Evolutionary conservation across 306 rosid species (phyloP).

Genomic region (Pueraria montana): DNA sequence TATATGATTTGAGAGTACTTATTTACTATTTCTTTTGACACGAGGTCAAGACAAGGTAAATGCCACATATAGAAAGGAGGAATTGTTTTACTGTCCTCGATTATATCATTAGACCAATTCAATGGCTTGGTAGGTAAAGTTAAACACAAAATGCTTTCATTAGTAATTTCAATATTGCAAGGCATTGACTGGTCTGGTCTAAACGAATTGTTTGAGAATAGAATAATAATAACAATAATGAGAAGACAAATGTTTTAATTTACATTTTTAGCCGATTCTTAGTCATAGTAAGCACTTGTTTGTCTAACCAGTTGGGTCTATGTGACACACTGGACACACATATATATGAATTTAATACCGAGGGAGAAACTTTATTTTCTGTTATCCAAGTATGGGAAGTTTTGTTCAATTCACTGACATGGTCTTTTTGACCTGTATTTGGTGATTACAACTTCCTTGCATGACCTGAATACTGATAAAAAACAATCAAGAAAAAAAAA

Average conservation of each 20-base stretch:
- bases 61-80: not conserved
- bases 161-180: slow-evolving; percentile 16
- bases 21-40: not conserved
- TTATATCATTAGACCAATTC: slow-evolving; percentile 26
- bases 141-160: not conserved
- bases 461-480: not conserved
- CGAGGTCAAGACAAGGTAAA: not conserved
- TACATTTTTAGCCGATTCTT: slow-evolving; percentile 28
- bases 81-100: not conserved
- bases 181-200: slow-evolving; percentile 46
- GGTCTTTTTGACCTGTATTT: slow-evolving; percentile 40
- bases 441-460: slow-evolving; percentile 35
- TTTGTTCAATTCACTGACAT: slow-evolving; percentile 3
- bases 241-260: not conserved
- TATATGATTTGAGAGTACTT: not conserved
- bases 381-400: not conserved
- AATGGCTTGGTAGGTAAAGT: slow-evolving; percentile 15
- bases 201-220: slow-evolving; percentile 5
- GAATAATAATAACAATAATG: slow-evolving; percentile 17
- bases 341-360: not conserved
- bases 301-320: slow-evolving; percentile 28
- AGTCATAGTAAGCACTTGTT: slow-evolving; percentile 7
- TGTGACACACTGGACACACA: not conserved
- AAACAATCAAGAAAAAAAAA: not conserved
- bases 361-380: not conserved